Evolutionary conservation across 176 grass and related monocot genomes (phyloP), one percentile per base, ranked within the genome.

Genomic region (Areca catechu): DNA sequence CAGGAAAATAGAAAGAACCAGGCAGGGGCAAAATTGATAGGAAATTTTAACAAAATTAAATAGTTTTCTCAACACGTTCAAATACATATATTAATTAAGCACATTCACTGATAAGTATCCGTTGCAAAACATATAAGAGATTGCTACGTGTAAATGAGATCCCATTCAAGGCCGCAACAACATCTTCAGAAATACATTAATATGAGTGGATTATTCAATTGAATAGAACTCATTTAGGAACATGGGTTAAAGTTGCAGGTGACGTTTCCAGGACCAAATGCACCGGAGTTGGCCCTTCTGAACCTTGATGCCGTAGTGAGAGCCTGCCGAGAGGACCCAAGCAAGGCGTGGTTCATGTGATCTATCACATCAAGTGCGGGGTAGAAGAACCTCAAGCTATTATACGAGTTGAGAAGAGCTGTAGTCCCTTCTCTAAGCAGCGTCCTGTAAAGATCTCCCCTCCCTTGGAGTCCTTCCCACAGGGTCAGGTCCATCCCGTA

Each of bases 361-460:
- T 77, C 77, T 34, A 89, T 65, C 23, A 95, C 86, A 68, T 67
- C 78, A 5, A 81, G 61, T 15, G 90, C 60, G 24, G 72, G 21
- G 61, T 68, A 68, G 64, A 68, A 51, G 54, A 76, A 76, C 5
- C 73, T 6, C 4, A 29, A 50, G 72, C 79, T 86, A 69, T 89
- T 74, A 79, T 86, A 89, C 15, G 90, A 88, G 68, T 95, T 89
- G 19, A 95, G 76, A 22, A 95, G 79, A 51, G 82, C 78, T 16
- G 90, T 72, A 4, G 86, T 95, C 1, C 75, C 85, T 79, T 95
- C 90, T 48, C 90, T 75, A 29, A 95, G 85, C 68, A 95, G 79
- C 16, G 90, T 89, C 1, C 69, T 34, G 71, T 90, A 95, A 1
- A 74, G 17, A 70, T 95, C 85, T 1, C 82, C 82, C 24, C 76